Percentiles rank a stretch among this genome's conserved stretches.
Evolutionary conservation across 257 asterid species (phyloP).

Genomic region (Rubia yunnanensis): DNA sequence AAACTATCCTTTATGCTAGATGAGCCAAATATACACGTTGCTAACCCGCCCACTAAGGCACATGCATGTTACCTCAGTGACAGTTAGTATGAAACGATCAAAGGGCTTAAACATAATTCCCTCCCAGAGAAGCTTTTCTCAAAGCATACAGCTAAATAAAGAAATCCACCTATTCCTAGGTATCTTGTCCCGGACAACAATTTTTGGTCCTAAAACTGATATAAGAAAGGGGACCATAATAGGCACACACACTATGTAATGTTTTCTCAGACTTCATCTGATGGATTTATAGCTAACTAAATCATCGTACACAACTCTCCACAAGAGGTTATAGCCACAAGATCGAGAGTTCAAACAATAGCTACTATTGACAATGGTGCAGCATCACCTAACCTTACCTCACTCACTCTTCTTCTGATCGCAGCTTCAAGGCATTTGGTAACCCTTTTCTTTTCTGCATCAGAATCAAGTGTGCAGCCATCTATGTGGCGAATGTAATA

Average conservation of each 20-base stretch:
- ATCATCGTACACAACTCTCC: neutral
- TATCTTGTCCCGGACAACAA: neutral
- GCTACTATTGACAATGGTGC: neutral
- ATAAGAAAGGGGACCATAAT: neutral
- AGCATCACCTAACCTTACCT: conserved; percentile 35
- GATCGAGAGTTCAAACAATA: neutral
- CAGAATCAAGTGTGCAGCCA: conserved; percentile 60
- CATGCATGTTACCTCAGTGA: neutral
- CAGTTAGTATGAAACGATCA: neutral
- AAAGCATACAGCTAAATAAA: neutral
- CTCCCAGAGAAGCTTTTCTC: neutral
- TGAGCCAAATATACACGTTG: neutral
- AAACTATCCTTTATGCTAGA: neutral
- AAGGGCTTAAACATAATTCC: neutral
- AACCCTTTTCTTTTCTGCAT: conserved; percentile 71
- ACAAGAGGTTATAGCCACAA: neutral
- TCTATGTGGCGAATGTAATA: conserved; percentile 82
- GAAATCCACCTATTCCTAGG: neutral
- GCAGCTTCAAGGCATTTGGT: conserved; percentile 96
- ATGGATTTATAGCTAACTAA: neutral
- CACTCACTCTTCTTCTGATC: conserved; percentile 73
- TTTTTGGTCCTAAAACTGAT: neutral
- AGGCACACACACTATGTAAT: neutral
- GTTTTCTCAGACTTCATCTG: neutral
- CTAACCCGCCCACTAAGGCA: neutral